phyloP scores from a whole-genome alignment of 192 early-diverging fungal genomes.

The Entophlyctis luteolus region DNA sequence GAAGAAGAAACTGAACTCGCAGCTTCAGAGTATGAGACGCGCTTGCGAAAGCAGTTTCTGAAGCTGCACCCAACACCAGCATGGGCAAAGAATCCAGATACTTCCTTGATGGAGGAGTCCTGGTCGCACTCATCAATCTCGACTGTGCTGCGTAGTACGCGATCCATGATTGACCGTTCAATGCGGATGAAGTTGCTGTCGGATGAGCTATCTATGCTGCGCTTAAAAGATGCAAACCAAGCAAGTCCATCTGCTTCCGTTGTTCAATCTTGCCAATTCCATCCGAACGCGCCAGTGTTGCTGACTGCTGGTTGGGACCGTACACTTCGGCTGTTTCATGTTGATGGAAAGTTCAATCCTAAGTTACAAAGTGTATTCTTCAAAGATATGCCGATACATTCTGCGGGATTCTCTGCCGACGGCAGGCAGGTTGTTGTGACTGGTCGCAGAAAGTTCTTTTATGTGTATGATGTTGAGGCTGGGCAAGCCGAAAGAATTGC shows the following conservation, averaged over 20 bases:
- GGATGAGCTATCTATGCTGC: conserved; percentile 58
- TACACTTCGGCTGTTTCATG: conserved; percentile 83
- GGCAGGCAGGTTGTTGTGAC: conserved; percentile 73
- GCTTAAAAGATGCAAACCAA: conserved; percentile 76
- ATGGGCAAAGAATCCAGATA: conserved; percentile 62
- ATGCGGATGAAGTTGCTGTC: conserved; percentile 37
- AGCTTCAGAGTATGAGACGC: conserved; percentile 76
- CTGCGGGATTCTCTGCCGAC: conserved; percentile 69
- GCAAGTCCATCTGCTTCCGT: conserved; percentile 48
- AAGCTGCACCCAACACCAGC: conserved; percentile 79
- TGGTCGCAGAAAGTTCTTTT: conserved; percentile 78
- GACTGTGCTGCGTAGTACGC: conserved; percentile 11
- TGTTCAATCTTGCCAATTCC: conserved; percentile 74
- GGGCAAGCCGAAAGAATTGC: conserved; percentile 64
- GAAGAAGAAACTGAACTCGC: conserved; percentile 72
- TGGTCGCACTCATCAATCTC: conserved; percentile 20
- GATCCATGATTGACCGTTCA: conserved; percentile 27
- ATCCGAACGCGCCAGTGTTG: conserved; percentile 83
- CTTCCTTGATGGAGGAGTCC: conserved; percentile 11
- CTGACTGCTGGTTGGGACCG: conserved; percentile 85
- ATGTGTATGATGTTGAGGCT: conserved; percentile 77
- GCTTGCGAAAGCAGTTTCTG: conserved; percentile 80
- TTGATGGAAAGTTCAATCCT: conserved; percentile 90
- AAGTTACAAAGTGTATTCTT: conserved; percentile 86
- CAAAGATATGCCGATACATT: conserved; percentile 80